phyloP scores from a whole-genome alignment of 208 protist species.

The Tritrichomonas foetus region DNA sequence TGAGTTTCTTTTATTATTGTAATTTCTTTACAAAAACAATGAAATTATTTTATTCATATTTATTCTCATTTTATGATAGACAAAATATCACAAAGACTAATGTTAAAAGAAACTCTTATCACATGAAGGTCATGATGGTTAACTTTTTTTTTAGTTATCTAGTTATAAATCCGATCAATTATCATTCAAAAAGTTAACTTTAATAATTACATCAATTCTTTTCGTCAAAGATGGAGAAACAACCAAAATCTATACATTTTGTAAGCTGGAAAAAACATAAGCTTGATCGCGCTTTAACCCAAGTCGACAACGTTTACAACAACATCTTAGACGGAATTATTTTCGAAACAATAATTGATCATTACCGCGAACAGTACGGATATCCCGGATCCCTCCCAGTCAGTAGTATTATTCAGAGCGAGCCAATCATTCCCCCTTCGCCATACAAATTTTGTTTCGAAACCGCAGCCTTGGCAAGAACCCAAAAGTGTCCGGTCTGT shows the following conservation, averaged over 20 bases:
- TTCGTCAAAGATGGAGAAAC: background rate
- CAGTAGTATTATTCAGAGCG: background rate
- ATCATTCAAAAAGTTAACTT: too few species aligned
- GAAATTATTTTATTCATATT: too few species aligned
- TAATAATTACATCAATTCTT: too few species aligned
- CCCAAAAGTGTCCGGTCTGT: background rate
- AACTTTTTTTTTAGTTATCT: too few species aligned
- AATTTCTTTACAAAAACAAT: too few species aligned
- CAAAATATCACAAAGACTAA: too few species aligned
- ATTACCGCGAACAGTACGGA: background rate
- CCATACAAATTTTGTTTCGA: too few species aligned
- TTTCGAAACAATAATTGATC: slow-evolving; percentile 2
- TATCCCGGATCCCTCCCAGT: background rate
- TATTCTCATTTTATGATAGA: too few species aligned
- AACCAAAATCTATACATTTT: background rate
- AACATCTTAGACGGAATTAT: background rate
- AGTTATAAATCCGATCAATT: too few species aligned
- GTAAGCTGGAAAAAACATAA: slow-evolving; percentile 36
- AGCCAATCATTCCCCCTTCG: background rate
- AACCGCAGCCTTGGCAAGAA: background rate
- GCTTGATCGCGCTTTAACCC: background rate
- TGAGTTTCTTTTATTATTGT: too few species aligned
- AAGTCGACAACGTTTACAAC: background rate
- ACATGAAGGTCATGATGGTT: too few species aligned
- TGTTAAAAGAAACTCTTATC: too few species aligned